Conservation (phyloP, 1,284 basidiomycete species). For the Rhodotorula sp. region DNA sequence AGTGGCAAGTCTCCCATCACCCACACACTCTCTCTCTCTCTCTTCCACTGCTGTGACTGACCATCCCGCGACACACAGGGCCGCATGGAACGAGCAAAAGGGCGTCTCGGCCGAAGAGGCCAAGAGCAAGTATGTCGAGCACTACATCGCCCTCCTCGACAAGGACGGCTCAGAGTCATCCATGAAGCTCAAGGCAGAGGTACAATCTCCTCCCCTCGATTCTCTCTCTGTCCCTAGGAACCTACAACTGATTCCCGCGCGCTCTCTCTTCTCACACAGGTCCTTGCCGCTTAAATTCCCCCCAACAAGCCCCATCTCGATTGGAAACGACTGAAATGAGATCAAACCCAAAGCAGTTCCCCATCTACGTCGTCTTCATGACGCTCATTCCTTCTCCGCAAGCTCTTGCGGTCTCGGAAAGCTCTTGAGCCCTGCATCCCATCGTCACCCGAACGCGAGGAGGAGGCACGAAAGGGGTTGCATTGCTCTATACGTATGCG, state of each 20-base stretch:
- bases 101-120: slow-evolving; percentile 73
- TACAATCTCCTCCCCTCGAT: slow-evolving; percentile 11
- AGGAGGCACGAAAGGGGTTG: too few relatives aligned
- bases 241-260: not conserved
- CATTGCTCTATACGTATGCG: too few relatives aligned
- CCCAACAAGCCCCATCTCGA: too few relatives aligned
- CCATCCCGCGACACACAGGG: slow-evolving; percentile 54
- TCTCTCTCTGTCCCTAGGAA: not conserved
- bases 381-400: not conserved
- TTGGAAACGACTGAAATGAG: too few relatives aligned
- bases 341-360: too few relatives aligned
- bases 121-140: slow-evolving; percentile 67
- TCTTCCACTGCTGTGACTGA: not conserved
- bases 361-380: not conserved
- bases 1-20: slow-evolving; percentile 61
- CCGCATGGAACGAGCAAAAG: slow-evolving; percentile 75
- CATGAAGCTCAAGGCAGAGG: slow-evolving; percentile 37
- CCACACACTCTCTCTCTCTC: not conserved
- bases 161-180: slow-evolving; percentile 36
- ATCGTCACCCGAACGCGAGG: too few relatives aligned
- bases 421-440: too few relatives aligned
- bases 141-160: slow-evolving; percentile 53
- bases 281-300: slow-evolving; percentile 4
- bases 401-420: too few relatives aligned
- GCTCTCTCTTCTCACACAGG: not conserved